A percentile compares a stretch with the other conserved stretches of the same genome.
phyloP scores from a whole-genome alignment of 2,329 filamentous ascomycete species.

The Raffaelea albimanens region DNA sequence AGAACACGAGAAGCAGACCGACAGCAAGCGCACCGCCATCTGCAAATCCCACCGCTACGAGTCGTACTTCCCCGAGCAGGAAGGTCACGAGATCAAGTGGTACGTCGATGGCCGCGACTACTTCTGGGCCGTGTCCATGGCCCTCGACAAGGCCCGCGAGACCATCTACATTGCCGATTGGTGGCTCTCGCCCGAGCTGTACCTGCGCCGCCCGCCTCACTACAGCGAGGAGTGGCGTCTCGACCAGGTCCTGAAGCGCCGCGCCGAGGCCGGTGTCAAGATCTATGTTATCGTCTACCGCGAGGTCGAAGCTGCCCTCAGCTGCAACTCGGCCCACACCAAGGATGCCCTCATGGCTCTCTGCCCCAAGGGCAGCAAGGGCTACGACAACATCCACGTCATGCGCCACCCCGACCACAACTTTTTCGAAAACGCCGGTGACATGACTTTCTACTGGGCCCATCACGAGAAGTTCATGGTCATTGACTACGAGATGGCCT shows the following conservation, averaged over 20 bases:
- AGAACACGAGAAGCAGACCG: constrained; percentile 75
- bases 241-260: constrained; percentile 78
- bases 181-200: constrained; percentile 90
- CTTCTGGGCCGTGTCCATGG: constrained; percentile 85
- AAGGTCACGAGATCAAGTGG: constrained; percentile 88
- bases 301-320: constrained; percentile 71
- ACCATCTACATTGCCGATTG: constrained; percentile 94
- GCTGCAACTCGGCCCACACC: constrained; percentile 87
- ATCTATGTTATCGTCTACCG: constrained; percentile 92
- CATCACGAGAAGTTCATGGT: constrained; percentile 98
- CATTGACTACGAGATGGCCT: constrained; percentile 82
- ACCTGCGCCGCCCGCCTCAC: constrained; percentile 72
- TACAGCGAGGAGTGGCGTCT: constrained; percentile 76
- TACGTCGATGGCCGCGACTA: constrained; percentile 95
- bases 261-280: constrained; percentile 85
- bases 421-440: constrained; percentile 81
- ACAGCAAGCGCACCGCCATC: constrained; percentile 67
- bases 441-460: constrained; percentile 97
- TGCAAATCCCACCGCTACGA: constrained; percentile 69
- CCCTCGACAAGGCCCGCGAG: constrained; percentile 82
- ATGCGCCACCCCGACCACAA: constrained; percentile 95
- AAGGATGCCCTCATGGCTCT: constrained; percentile 75
- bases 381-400: constrained; percentile 78
- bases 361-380: constrained; percentile 72
- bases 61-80: constrained; percentile 82